Evolutionary conservation across 2,329 filamentous ascomycete species (phyloP).

Genomic region (Falciphora oryzae): DNA sequence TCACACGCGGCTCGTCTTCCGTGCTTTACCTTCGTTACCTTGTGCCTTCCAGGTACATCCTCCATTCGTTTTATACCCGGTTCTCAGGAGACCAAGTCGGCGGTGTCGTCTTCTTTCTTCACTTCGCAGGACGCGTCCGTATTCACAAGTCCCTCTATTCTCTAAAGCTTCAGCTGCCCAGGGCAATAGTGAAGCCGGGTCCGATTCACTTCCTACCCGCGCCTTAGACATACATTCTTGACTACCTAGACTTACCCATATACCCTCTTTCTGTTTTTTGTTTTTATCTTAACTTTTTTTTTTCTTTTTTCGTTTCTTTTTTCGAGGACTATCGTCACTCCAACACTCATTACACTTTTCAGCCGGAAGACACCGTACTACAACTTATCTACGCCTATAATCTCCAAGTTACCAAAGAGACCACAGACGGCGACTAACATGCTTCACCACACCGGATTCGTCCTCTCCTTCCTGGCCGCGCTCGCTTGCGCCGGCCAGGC

Average conservation of each 20-base stretch:
- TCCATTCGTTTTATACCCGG: background rate
- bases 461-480: conserved; percentile 17
- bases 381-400: background rate
- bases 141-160: background rate
- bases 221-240: background rate
- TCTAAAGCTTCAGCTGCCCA: background rate
- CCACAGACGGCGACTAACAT: background rate
- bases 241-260: background rate
- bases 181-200: background rate
- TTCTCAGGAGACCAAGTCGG: background rate
- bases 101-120: background rate
- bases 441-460: background rate
- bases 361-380: background rate
- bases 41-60: background rate
- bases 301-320: background rate
- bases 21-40: background rate
- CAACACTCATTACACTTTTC: background rate
- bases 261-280: background rate
- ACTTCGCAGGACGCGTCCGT: background rate
- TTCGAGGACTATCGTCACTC: background rate
- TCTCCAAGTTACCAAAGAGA: background rate
- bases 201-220: background rate
- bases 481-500: conserved; percentile 27
- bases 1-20: background rate
- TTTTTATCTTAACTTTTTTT: too few relatives aligned